phyloP scores from a whole-genome alignment of 2,329 filamentous ascomycete genomes.

The Botrytis tulipae region DNA sequence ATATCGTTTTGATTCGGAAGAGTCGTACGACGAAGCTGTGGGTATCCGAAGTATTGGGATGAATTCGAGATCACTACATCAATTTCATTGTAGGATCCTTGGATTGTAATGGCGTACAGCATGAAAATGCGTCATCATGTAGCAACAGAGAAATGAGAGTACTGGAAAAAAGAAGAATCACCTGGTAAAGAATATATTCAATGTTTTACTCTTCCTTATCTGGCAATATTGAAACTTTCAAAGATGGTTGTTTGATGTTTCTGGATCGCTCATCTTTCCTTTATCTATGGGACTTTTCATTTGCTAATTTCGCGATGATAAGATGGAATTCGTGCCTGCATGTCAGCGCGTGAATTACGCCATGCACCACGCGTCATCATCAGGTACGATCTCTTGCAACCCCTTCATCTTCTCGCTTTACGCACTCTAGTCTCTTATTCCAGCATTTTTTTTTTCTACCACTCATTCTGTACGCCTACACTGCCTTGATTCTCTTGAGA shows the following conservation, averaged over 20 bases:
- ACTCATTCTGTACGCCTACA: neutral
- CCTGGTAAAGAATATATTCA: neutral
- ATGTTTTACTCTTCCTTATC: neutral
- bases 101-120: neutral
- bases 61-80: neutral
- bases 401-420: neutral
- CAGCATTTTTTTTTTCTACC: neutral
- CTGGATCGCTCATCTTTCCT: neutral
- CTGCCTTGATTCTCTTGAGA: neutral
- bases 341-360: neutral
- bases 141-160: neutral
- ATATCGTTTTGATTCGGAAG: too few relatives aligned
- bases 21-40: neutral
- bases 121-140: neutral
- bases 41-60: constrained; percentile 3
- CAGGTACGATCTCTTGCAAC: neutral
- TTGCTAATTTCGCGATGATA: neutral
- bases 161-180: neutral
- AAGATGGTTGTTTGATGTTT: neutral
- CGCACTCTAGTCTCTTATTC: neutral
- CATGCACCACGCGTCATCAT: constrained; percentile 4
- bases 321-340: neutral
- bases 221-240: too few relatives aligned
- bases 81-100: neutral
- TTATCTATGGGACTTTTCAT: neutral